These are phyloP conservation scores for Trapa bicornis DNA, from an alignment of 345 rosid species.

Conservation along the genomic window DNA sequence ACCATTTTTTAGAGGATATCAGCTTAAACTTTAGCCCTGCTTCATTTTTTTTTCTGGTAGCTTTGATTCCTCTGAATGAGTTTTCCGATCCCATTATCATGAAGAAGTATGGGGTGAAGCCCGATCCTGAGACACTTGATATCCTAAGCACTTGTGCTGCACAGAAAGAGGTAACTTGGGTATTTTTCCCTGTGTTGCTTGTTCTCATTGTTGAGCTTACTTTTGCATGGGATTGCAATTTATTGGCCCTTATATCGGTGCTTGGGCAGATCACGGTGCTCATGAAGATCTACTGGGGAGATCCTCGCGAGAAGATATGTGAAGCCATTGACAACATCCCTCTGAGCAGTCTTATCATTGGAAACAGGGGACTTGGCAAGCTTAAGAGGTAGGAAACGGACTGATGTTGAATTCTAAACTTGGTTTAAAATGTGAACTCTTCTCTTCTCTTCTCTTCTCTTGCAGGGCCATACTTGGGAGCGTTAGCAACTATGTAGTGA, in stretches of 20 bases:
- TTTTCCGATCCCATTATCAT: constrained; percentile 38
- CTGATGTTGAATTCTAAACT: not conserved
- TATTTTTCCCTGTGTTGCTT: not conserved
- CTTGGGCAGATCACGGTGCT: constrained; percentile 16
- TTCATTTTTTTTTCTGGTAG: constrained; percentile 19
- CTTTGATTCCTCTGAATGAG: constrained; percentile 56
- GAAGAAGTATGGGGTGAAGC: constrained; percentile 68
- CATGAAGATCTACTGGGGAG: constrained; percentile 79
- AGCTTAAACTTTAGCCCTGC: not conserved
- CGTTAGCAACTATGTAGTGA: constrained; percentile 73
- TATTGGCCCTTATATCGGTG: not conserved
- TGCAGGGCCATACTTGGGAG: constrained; percentile 68
- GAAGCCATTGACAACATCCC: constrained; percentile 69
- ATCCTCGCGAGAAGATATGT: constrained; percentile 70
- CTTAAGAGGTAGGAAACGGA: constrained; percentile 40
- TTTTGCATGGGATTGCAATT: not conserved
- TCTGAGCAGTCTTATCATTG: constrained; percentile 55
- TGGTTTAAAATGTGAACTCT: not conserved
- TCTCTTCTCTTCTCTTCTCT: not conserved
- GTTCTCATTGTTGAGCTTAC: not conserved
- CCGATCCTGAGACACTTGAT: constrained; percentile 66
- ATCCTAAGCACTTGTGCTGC: constrained; percentile 40
- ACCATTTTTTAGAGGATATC: too few species aligned
- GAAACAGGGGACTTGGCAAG: constrained; percentile 75
- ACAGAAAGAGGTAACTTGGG: constrained; percentile 31